Conservation (phyloP, 768 basidiomycete genomes). For the Gymnopilus dilepis region DNA sequence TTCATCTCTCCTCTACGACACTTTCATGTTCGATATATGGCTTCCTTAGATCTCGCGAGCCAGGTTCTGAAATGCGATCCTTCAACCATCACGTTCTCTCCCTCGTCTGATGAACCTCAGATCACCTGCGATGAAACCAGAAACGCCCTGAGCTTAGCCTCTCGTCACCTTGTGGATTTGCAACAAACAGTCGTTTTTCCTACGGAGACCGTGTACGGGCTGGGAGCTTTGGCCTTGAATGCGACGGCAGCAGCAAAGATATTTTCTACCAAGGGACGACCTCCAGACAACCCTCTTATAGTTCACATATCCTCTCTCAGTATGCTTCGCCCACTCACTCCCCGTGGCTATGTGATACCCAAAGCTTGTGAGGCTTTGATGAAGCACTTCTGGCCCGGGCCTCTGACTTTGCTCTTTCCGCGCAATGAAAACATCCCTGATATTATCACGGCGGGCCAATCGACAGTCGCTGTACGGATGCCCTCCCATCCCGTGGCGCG, state of each 20-base stretch:
- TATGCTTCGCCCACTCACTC: slow-evolving; percentile 84
- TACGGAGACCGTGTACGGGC: slow-evolving; percentile 97
- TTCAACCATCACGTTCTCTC: slow-evolving; percentile 59
- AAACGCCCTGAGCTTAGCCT: slow-evolving; percentile 58
- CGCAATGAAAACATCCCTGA: slow-evolving; percentile 65
- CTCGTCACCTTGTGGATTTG: slow-evolving; percentile 54
- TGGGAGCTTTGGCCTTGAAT: slow-evolving; percentile 86
- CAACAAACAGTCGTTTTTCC: slow-evolving; percentile 82
- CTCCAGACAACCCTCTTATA: slow-evolving; percentile 96
- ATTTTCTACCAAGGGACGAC: slow-evolving; percentile 89
- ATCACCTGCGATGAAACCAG: slow-evolving; percentile 57
- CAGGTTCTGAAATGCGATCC: slow-evolving; percentile 68
- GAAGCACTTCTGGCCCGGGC: slow-evolving; percentile 91
- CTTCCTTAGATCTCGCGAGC: slow-evolving; percentile 32
- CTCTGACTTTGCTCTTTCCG: slow-evolving; percentile 92
- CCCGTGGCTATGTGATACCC: slow-evolving; percentile 64
- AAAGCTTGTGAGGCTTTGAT: slow-evolving; percentile 76
- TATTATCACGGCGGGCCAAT: slow-evolving; percentile 80
- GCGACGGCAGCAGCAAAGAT: slow-evolving; percentile 70
- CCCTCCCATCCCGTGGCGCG: slow-evolving; percentile 93
- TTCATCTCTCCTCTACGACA: slow-evolving; percentile 39
- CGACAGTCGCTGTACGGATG: slow-evolving; percentile 90
- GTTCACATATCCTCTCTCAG: slow-evolving; percentile 87
- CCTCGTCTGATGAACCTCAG: slow-evolving; percentile 47
- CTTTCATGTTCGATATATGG: slow-evolving; percentile 32